These are phyloP conservation scores for Hawksworthiomyces lignivorus DNA, from an alignment of 2,329 filamentous ascomycete genomes.

Conservation along the genomic window DNA sequence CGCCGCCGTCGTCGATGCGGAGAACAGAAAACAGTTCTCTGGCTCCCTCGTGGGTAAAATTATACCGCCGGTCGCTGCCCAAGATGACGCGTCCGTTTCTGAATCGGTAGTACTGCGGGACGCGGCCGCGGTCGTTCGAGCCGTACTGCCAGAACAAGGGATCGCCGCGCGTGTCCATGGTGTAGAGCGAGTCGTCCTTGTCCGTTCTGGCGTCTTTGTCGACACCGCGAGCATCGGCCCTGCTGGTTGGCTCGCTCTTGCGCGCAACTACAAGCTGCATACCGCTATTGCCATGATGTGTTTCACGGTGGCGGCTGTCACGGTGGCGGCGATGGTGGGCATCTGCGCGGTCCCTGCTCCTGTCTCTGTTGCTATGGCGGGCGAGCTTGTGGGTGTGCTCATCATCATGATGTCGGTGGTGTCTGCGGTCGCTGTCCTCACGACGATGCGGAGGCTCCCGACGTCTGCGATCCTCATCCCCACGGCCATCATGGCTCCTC, in stretches of 20 bases:
- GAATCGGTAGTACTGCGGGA: constrained; percentile 63
- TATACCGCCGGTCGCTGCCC: constrained; percentile 51
- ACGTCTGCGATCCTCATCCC: not conserved
- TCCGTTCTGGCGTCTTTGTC: constrained; percentile 1
- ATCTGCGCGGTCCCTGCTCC: not conserved
- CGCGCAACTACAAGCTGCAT: constrained; percentile 2
- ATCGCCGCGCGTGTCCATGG: constrained; percentile 70
- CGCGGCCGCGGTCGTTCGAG: constrained; percentile 59
- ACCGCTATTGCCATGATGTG: not conserved
- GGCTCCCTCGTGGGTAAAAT: constrained; percentile 59
- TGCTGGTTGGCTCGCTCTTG: too few species aligned
- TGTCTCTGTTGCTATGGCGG: not conserved
- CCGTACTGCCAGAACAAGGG: constrained; percentile 67
- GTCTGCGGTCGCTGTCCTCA: not conserved
- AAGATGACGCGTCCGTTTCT: constrained; percentile 66
- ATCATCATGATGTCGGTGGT: not conserved
- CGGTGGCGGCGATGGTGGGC: constrained; percentile 1
- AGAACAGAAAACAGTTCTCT: constrained; percentile 47
- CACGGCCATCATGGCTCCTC: not conserved
- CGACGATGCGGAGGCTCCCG: too few species aligned
- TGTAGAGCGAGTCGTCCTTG: constrained; percentile 33
- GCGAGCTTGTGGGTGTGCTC: not conserved
- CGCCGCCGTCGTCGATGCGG: constrained; percentile 34
- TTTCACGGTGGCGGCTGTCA: constrained; percentile 1
- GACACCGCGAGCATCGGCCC: too few species aligned